Evolutionary conservation across 2,329 filamentous ascomycete genomes (phyloP).

Genomic region (Paracoccidioides lutzii): DNA sequence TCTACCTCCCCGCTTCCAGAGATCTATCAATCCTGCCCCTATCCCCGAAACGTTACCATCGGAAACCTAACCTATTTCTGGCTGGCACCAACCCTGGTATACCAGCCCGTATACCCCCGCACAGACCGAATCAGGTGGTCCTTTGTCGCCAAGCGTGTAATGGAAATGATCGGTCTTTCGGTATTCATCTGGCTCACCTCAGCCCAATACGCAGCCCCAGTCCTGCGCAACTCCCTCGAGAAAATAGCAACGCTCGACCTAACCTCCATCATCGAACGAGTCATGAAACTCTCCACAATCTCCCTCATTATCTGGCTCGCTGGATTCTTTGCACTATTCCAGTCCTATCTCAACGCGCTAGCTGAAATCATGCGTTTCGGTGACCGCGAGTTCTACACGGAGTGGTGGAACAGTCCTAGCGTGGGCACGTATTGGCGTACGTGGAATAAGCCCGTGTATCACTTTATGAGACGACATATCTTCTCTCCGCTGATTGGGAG

Average conservation of each 20-base stretch:
- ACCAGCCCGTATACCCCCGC: conserved; percentile 91
- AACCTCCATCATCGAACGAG: conserved; percentile 68
- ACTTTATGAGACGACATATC: conserved; percentile 91
- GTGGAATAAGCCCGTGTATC: conserved; percentile 96
- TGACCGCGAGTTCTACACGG: conserved; percentile 87
- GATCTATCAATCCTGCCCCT: conserved; percentile 71
- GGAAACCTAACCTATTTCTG: conserved; percentile 87
- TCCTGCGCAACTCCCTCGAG: conserved; percentile 77
- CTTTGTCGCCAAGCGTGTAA: conserved; percentile 72
- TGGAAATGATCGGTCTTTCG: conserved; percentile 62
- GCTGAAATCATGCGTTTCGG: conserved; percentile 84
- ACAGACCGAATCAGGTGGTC: conserved; percentile 69
- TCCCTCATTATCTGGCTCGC: conserved; percentile 94
- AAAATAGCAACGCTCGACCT: conserved; percentile 74
- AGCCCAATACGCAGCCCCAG: conserved; percentile 85
- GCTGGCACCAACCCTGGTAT: conserved; percentile 93
- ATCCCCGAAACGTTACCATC: conserved; percentile 82
- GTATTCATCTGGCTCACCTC: conserved; percentile 93
- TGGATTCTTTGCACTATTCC: conserved; percentile 93
- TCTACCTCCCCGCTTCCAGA: conserved; percentile 57
- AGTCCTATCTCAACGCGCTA: conserved; percentile 79
- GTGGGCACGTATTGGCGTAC: conserved; percentile 84
- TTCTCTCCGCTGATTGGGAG: conserved; percentile 78
- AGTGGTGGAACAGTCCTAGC: conserved; percentile 93
- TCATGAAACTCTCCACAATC: conserved; percentile 92